Conservation (phyloP, 805 yeast genomes). For the Candida verbasci region DNA sequence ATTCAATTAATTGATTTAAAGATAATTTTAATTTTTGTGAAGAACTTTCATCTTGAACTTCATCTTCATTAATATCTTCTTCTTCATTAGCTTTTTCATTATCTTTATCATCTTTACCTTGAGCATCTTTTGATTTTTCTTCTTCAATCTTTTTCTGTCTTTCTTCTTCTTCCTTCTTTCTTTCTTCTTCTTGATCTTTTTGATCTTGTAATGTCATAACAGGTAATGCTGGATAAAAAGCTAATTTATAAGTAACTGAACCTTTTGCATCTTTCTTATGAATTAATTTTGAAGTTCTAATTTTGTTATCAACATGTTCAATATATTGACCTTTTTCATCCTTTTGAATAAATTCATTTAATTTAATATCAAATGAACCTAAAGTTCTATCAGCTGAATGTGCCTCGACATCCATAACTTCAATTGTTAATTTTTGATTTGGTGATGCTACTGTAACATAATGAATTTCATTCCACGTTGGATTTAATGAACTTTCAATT, state of each 20-base stretch:
- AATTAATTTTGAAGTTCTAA: conserved; percentile 59
- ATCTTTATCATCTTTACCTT: conserved; percentile 7
- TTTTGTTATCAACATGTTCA: conserved; percentile 52
- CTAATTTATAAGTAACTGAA: conserved; percentile 60
- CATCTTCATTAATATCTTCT: conserved; percentile 32
- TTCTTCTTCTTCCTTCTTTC: conserved; percentile 29
- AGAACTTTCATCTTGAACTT: conserved; percentile 30
- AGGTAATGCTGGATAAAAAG: conserved; percentile 81
- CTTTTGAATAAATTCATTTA: conserved; percentile 63
- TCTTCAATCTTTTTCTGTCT: conserved; percentile 14
- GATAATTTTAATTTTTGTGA: conserved; percentile 44
- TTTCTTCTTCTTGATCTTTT: conserved; percentile 48
- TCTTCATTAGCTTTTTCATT: conserved; percentile 11
- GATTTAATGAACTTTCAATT: conserved; percentile 61
- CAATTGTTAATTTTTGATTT: conserved; percentile 76
- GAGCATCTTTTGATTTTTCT: conserved; percentile 5
- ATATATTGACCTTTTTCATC: conserved; percentile 60
- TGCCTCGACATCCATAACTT: conserved; percentile 88
- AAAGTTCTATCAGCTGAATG: conserved; percentile 78
- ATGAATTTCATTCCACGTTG: conserved; percentile 79
- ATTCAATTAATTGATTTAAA: conserved; percentile 51
- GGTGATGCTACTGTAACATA: conserved; percentile 81
- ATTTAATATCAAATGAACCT: conserved; percentile 73
- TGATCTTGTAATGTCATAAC: conserved; percentile 75
- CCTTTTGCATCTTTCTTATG: conserved; percentile 85